phyloP scores from a whole-genome alignment of 1,284 basidiomycete species.

The Phellopilus nigrolimitatus region DNA sequence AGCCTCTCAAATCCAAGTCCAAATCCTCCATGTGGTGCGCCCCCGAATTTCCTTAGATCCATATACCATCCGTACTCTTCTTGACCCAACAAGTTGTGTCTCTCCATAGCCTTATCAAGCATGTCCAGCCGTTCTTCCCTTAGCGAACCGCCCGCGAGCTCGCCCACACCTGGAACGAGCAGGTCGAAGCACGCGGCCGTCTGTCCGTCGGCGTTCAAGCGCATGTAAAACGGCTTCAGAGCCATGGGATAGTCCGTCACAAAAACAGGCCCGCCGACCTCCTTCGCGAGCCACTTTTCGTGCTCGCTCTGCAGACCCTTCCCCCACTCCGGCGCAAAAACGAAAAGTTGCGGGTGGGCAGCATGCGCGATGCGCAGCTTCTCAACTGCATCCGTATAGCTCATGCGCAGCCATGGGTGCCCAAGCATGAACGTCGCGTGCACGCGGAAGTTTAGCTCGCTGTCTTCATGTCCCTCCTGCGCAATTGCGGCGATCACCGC shows the following conservation, averaged over 20 bases:
- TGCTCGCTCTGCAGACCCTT: conserved; percentile 80
- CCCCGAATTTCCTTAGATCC: conserved; percentile 75
- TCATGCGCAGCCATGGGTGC: conserved; percentile 64
- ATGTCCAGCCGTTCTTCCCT: conserved; percentile 76
- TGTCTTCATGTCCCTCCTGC: conserved; percentile 33
- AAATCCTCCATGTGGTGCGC: conserved; percentile 89
- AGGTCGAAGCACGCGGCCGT: conserved; percentile 95
- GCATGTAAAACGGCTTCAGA: conserved; percentile 98
- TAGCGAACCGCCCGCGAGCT: conserved; percentile 88
- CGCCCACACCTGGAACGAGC: conserved; percentile 83
- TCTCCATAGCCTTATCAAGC: conserved; percentile 49
- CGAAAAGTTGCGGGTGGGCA: conserved; percentile 37
- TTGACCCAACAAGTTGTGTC: conserved; percentile 40
- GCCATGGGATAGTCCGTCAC: conserved; percentile 83
- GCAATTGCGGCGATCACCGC: conserved; percentile 35
- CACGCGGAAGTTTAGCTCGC: conserved; percentile 25
- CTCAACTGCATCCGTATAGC: conserved; percentile 75
- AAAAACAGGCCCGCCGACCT: conserved; percentile 76
- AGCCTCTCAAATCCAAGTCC: conserved; percentile 91
- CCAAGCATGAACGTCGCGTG: conserved; percentile 32
- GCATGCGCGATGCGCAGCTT: conserved; percentile 43
- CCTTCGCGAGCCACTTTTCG: conserved; percentile 83
- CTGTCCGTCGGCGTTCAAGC: conserved; percentile 41
- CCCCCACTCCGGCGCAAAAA: conserved; percentile 66
- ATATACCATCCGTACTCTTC: conserved; percentile 81